Evolutionary conservation across 768 basidiomycete species (phyloP).

Genomic region (Coprinopsis sp.): DNA sequence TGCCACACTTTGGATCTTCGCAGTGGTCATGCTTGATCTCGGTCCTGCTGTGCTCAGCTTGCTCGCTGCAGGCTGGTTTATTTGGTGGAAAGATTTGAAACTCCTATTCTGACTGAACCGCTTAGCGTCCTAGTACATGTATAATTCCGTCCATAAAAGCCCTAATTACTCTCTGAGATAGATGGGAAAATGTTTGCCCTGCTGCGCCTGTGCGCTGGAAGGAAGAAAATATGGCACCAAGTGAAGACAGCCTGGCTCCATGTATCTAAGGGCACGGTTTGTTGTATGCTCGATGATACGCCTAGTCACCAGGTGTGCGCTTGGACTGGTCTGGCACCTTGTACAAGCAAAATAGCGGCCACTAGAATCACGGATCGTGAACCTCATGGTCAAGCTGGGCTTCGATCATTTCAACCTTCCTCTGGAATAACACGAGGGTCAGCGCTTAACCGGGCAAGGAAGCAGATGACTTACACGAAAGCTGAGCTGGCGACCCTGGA

Average conservation of each 20-base stretch:
- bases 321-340: slow-evolving; percentile 72
- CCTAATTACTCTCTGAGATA: too few relatives aligned
- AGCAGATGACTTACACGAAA: slow-evolving; percentile 48
- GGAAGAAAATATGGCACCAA: background rate
- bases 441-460: background rate
- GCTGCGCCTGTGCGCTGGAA: background rate
- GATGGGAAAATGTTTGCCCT: too few relatives aligned
- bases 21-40: slow-evolving; percentile 65
- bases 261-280: slow-evolving; percentile 10
- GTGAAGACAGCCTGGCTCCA: background rate
- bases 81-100: slow-evolving; percentile 60
- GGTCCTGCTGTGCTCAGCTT: slow-evolving; percentile 57
- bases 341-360: slow-evolving; percentile 48
- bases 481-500: slow-evolving; percentile 63
- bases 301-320: slow-evolving; percentile 51
- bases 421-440: slow-evolving; percentile 12
- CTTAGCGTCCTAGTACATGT: background rate
- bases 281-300: slow-evolving; percentile 78
- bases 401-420: slow-evolving; percentile 24
- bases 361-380: slow-evolving; percentile 3
- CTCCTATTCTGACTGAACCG: slow-evolving; percentile 24
- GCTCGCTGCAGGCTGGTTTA: slow-evolving; percentile 45
- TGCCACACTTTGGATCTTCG: slow-evolving; percentile 75
- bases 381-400: slow-evolving; percentile 13
- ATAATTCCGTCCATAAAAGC: too few relatives aligned